Conservation (phyloP, 1,284 basidiomycete species). For the Puccinia triticina region DNA sequence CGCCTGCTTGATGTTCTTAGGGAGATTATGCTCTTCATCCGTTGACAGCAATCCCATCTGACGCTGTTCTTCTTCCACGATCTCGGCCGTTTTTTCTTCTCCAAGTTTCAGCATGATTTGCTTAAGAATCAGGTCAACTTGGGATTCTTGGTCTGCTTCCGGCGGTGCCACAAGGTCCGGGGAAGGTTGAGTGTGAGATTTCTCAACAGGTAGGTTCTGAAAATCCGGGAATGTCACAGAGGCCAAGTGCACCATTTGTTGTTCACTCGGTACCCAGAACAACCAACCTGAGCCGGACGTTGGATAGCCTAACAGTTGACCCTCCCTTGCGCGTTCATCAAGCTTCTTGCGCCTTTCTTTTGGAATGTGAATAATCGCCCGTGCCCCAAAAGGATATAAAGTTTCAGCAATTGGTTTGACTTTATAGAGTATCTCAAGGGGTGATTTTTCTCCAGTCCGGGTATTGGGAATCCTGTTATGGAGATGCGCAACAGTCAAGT, state of each 20-base stretch:
- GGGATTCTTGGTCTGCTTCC: no score
- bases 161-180: no score
- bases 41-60: no score
- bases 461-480: slow-evolving; percentile 4
- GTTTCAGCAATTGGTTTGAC: neutral
- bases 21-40: no score
- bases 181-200: no score
- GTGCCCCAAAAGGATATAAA: neutral
- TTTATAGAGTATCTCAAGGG: neutral
- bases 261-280: neutral
- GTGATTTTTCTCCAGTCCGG: neutral
- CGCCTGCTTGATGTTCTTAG: no score
- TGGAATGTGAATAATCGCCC: neutral
- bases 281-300: slow-evolving; percentile 12
- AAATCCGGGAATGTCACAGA: neutral
- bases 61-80: no score
- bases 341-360: neutral
- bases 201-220: neutral
- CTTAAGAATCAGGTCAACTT: no score
- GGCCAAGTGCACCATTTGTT: neutral
- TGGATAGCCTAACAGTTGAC: neutral
- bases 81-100: no score
- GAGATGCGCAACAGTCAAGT: neutral
- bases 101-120: no score
- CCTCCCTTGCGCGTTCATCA: neutral